Percentiles rank a stretch among this genome's conserved stretches.
phyloP scores from a whole-genome alignment of 2,329 filamentous ascomycete genomes.

The Exophiala bonariae region DNA sequence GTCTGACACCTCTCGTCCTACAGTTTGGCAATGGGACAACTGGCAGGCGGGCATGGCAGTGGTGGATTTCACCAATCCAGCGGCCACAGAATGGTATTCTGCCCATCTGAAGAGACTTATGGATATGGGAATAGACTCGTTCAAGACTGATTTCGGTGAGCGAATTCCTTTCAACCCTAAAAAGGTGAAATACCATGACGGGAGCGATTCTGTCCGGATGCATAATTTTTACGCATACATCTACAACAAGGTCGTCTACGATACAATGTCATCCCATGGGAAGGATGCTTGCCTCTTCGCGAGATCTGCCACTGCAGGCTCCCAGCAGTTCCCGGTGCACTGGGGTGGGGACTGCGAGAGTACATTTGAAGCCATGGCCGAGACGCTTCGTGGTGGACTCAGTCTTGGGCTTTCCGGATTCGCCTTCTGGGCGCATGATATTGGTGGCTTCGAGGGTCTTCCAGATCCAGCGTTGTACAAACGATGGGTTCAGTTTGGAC shows the following conservation, averaged over 20 bases:
- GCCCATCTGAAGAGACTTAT: conserved; percentile 63
- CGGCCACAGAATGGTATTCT: conserved; percentile 65
- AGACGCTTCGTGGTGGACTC: conserved; percentile 66
- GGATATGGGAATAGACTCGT: conserved; percentile 67
- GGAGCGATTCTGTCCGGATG: conserved; percentile 64
- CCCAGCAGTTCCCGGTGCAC: conserved; percentile 67
- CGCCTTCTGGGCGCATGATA: conserved; percentile 69
- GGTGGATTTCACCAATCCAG: conserved; percentile 73
- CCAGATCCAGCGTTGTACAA: conserved; percentile 71
- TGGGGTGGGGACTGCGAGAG: conserved; percentile 78
- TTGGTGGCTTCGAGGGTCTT: conserved; percentile 70
- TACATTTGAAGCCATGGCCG: conserved; percentile 71
- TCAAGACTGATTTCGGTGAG: conserved; percentile 78
- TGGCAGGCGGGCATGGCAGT: conserved; percentile 78
- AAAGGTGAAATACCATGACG: conserved; percentile 66
- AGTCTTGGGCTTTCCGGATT: conserved; percentile 65
- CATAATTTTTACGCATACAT: conserved; percentile 76
- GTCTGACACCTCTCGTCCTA: conserved; percentile 57
- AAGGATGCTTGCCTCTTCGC: conserved; percentile 66
- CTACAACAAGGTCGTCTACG: conserved; percentile 71
- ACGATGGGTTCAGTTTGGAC: conserved; percentile 74
- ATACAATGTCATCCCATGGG: conserved; percentile 48
- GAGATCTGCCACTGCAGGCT: conserved; percentile 65
- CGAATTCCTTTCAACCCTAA: conserved; percentile 57
- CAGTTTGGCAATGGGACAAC: conserved; percentile 71